phyloP scores from a whole-genome alignment of 2,329 filamentous ascomycete genomes.

The Talaromyces rugulosus region DNA sequence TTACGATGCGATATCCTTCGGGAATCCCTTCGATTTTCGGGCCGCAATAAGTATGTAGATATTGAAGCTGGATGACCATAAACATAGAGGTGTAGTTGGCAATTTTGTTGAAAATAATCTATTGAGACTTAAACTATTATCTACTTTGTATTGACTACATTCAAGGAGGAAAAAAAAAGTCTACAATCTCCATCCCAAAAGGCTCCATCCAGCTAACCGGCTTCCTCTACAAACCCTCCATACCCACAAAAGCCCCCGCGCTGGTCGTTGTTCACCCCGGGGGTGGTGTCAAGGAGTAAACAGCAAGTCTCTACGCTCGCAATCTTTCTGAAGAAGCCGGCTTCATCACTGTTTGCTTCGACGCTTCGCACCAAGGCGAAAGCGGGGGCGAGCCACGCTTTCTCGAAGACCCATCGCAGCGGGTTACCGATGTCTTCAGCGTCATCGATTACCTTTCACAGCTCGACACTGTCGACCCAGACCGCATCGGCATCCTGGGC shows the following conservation, averaged over 20 bases:
- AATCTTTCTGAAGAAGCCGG: slow-evolving; percentile 24
- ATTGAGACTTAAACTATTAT: not conserved
- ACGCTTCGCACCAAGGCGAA: slow-evolving; percentile 38
- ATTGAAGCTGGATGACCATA: not conserved
- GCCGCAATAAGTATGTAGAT: not conserved
- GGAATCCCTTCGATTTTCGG: not conserved
- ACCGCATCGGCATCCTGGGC: slow-evolving; percentile 35
- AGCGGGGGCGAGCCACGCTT: slow-evolving; percentile 30
- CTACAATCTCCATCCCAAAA: not conserved
- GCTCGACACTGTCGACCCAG: slow-evolving; percentile 22
- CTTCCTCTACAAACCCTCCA: not conserved
- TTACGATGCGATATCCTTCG: not conserved
- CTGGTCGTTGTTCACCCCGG: slow-evolving; percentile 18
- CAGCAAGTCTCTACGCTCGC: slow-evolving; percentile 29
- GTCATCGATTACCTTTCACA: slow-evolving; percentile 32
- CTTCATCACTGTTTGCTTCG: slow-evolving; percentile 33
- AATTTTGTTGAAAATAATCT: not conserved
- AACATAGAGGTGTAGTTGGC: not conserved
- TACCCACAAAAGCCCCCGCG: slow-evolving; percentile 2
- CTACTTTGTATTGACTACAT: too few relatives aligned
- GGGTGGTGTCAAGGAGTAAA: slow-evolving; percentile 36
- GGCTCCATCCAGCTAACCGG: not conserved
- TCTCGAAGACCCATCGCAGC: slow-evolving; percentile 36
- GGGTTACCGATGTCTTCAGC: slow-evolving; percentile 33
- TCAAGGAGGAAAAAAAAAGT: not conserved